Conservation (phyloP, 306 rosid genomes). For the Begonia loranthoides region DNA sequence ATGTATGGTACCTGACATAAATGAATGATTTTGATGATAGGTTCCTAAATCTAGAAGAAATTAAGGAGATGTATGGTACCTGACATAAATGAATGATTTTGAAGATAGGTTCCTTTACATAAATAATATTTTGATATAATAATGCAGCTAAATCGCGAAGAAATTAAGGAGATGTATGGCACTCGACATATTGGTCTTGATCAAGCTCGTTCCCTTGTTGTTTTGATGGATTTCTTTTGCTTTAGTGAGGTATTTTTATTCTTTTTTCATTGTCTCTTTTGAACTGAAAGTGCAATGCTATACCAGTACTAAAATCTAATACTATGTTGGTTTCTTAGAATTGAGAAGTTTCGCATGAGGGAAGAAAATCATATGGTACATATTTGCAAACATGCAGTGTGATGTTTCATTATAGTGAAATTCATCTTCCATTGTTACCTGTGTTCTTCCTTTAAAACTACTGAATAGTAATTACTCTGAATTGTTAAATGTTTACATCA, state of each 20-base stretch:
- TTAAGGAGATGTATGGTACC: slow-evolving; percentile 59
- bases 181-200: slow-evolving; percentile 89
- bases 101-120: not conserved
- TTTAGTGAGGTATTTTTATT: slow-evolving; percentile 72
- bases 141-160: slow-evolving; percentile 50
- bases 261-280: slow-evolving; percentile 1
- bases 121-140: slow-evolving; percentile 1
- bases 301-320: no score
- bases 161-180: slow-evolving; percentile 59
- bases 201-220: slow-evolving; percentile 76
- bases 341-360: no score
- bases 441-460: no score
- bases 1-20: slow-evolving; percentile 66
- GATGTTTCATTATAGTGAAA: no score
- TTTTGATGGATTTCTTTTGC: slow-evolving; percentile 96
- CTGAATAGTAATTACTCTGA: no score
- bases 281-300: not conserved
- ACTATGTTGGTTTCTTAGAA: no score
- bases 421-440: no score
- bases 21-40: no score
- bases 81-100: slow-evolving; percentile 21
- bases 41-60: slow-evolving; percentile 27
- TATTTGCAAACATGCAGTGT: no score
- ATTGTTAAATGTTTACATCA: no score
- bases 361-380: no score